Conservation (phyloP, 2,329 filamentous ascomycete genomes). For the Dactylellina leptospora region DNA sequence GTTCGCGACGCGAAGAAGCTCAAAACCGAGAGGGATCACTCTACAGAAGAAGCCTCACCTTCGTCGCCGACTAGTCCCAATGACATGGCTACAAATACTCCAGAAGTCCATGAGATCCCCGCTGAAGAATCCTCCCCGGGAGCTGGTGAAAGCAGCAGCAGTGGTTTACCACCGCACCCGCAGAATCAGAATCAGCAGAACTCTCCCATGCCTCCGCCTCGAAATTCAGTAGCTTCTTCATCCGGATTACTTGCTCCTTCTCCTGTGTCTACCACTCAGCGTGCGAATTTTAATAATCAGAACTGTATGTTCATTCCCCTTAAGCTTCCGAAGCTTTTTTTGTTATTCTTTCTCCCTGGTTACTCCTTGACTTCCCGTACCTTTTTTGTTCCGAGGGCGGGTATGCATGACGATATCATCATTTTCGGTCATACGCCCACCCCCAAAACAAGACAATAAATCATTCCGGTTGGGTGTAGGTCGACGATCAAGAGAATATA, state of each 20-base stretch:
- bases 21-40: slow-evolving; percentile 67
- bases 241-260: slow-evolving; percentile 56
- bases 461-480: background rate
- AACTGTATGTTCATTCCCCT: slow-evolving; percentile 54
- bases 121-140: slow-evolving; percentile 62
- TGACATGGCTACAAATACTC: slow-evolving; percentile 57
- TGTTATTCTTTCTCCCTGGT: slow-evolving; percentile 6
- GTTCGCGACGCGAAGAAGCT: slow-evolving; percentile 87
- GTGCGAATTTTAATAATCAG: slow-evolving; percentile 55
- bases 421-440: slow-evolving; percentile 28
- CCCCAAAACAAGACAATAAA: slow-evolving; percentile 5
- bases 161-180: slow-evolving; percentile 63
- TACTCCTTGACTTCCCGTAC: slow-evolving; percentile 15
- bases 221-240: slow-evolving; percentile 55
- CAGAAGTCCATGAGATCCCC: slow-evolving; percentile 60
- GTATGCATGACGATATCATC: slow-evolving; percentile 41
- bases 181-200: slow-evolving; percentile 62
- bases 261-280: slow-evolving; percentile 55
- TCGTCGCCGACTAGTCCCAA: slow-evolving; percentile 51
- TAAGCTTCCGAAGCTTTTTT: background rate
- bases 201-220: slow-evolving; percentile 56
- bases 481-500: background rate
- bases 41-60: slow-evolving; percentile 54
- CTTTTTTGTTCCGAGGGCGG: slow-evolving; percentile 38
- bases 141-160: slow-evolving; percentile 69